Base-by-base conservation (phyloP, 306 rosid species). In the Gleditsia sinensis region DNA sequence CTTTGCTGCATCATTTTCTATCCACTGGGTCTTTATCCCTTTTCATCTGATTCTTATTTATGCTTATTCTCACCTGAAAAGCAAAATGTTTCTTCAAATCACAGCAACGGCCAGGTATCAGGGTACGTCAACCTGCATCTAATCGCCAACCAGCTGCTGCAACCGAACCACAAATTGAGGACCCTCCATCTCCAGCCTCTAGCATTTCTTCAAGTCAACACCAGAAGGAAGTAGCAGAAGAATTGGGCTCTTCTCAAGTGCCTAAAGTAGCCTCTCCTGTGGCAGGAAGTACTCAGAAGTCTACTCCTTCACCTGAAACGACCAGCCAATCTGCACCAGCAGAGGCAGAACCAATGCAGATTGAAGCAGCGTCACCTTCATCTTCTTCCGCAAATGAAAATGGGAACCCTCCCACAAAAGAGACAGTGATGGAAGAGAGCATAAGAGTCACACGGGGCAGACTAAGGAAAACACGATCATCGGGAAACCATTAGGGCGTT, bases 111-210 rank as follows among this genome's bases (percentile, higher is more conserved):
- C 85, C 79, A 14, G 88, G 88, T 14, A 87, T 9, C 20, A 92
- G 71, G 65, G 87, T 53, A 30, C 86, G 83, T 49, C 86, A 66
- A 80, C 76, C 85, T 33, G 75, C 84, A 30, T 40, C 82, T 60
- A 83, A 77, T 57, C 75, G 72, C 56, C 77, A 78, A 67, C 75
- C 80, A 46, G 40, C 84, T 56, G 55, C 84, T 27, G 42, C 78
- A 46, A 17, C 83, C 21, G 81, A 75, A 59, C 87, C 82, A 55
- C 74, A 61, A 51, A 77, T 62, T 68, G 89, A 81, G 82, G 85
- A 85, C 37, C 86, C 95, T 11, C 80, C 92, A 75, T 89, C 92
- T 77, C 89, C 95, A 48, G 40, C 90, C 56, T 83, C 90, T 46
- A 88, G 86, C 75, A 81, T 83, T 78, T 63, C 95, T 59, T 89